Conservation (phyloP, 2,329 filamentous ascomycete species). For the Aureobasidium leucospermi region DNA sequence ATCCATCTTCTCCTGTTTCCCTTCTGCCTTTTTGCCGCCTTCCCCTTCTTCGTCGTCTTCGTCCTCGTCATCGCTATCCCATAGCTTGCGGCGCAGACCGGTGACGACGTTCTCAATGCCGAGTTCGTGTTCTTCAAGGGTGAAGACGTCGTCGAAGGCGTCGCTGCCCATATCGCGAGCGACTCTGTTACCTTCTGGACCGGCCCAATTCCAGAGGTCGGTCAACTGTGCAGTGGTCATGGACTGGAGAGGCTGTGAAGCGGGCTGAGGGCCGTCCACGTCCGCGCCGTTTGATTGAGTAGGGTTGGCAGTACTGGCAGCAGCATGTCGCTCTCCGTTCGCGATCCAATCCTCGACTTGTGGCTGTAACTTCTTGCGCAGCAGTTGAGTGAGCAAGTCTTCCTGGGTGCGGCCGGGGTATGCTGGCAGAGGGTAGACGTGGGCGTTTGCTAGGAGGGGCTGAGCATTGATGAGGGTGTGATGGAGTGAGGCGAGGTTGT, state of each 20-base stretch:
- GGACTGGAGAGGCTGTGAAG: slow-evolving; percentile 14
- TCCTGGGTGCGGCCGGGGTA: slow-evolving; percentile 58
- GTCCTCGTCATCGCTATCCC: slow-evolving; percentile 20
- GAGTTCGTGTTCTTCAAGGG: slow-evolving; percentile 58
- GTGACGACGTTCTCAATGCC: slow-evolving; percentile 66
- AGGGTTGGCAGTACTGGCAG: neutral
- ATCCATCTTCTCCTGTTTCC: slow-evolving; percentile 36
- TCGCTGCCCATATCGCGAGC: slow-evolving; percentile 28
- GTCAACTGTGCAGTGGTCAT: slow-evolving; percentile 45
- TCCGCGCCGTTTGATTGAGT: neutral
- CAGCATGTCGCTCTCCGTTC: slow-evolving; percentile 25
- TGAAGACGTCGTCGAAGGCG: slow-evolving; percentile 60
- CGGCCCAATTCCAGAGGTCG: slow-evolving; percentile 54
- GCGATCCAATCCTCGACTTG: slow-evolving; percentile 67
- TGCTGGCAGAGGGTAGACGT: slow-evolving; percentile 67
- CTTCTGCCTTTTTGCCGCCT: slow-evolving; percentile 42
- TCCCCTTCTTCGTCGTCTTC: slow-evolving; percentile 45
- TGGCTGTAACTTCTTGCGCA: slow-evolving; percentile 79
- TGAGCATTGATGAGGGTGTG: slow-evolving; percentile 58
- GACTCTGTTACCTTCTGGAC: slow-evolving; percentile 40
- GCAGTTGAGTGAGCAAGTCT: slow-evolving; percentile 55
- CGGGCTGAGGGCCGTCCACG: slow-evolving; percentile 7
- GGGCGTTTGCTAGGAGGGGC: slow-evolving; percentile 60
- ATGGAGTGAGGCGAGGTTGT: slow-evolving; percentile 61
- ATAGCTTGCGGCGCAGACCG: slow-evolving; percentile 52